These are phyloP conservation scores for Boletus tomentosulus DNA, from an alignment of 768 basidiomycete species.

Conservation along the genomic window DNA sequence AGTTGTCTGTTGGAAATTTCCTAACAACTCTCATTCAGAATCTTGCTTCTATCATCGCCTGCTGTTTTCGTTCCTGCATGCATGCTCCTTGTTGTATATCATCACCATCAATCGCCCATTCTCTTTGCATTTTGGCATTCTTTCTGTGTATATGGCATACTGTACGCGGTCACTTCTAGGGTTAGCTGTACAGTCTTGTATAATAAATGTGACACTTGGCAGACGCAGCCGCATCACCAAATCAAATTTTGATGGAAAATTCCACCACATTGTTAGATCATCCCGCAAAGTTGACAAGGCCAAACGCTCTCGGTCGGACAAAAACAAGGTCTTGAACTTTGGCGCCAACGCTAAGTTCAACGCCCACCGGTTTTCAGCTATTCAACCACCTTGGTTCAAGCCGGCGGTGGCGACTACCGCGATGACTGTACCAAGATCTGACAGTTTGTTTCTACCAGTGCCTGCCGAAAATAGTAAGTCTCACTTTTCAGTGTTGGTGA, in stretches of 20 bases:
- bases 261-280: neutral
- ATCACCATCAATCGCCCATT: slow-evolving; percentile 1
- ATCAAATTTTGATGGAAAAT: neutral
- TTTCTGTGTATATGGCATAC: slow-evolving; percentile 6
- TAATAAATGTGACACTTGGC: neutral
- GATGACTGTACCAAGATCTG: neutral
- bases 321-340: slow-evolving; percentile 3
- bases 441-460: neutral
- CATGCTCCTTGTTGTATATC: neutral
- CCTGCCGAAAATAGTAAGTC: slow-evolving; percentile 5
- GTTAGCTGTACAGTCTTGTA: neutral
- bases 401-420: neutral
- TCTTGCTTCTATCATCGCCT: neutral
- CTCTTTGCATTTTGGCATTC: slow-evolving; percentile 4
- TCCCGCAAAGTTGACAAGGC: neutral
- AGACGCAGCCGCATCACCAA: neutral
- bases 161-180: slow-evolving; percentile 1
- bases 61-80: slow-evolving; percentile 10
- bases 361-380: neutral
- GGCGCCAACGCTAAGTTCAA: slow-evolving; percentile 2
- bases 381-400: neutral
- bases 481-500: slow-evolving; percentile 12
- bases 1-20: neutral
- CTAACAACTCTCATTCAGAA: neutral
- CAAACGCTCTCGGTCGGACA: neutral